Evolutionary conservation across 305 asterid species (phyloP), one percentile per base, ranked within the genome.

Genomic region (Solanum hybrid): DNA sequence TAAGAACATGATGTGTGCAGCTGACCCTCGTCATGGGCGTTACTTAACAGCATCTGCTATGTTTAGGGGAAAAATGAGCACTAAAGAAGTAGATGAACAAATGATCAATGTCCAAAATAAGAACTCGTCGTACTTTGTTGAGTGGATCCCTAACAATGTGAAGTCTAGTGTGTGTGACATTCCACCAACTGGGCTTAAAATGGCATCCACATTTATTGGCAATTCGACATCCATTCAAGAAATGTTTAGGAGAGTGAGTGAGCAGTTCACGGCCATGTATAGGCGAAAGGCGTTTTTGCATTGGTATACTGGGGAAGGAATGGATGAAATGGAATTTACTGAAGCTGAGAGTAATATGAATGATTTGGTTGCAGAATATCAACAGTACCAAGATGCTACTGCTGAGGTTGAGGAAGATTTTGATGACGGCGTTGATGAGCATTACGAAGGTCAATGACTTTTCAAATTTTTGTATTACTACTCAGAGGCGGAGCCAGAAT

Each of bases 271-370:
- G 1, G 91, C 91, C 40, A 89, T 89, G 91, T 89, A 77, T 24
- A 75, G 91, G 29, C 77, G 91, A 10, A 89, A 89, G 87, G 91
- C 91, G 31, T 89, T 89, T 51, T 78, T 89, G 71, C 91, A 89
- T 46, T 85, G 91, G 91, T 89, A 89, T n/a, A 89, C 91, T 11
- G 89, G 91, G 14, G 91, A 89, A 36, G 91, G 89, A 35, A 89
- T 85, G 91, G 91, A 89, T 56, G 91, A 89, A 66, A 89, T 89
- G 91, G 91, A 89, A 31, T 89, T 89, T 87, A 89, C 91, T 10
- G 91, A 89, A 42, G 91, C 91, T 34, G 91, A 89, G 75, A 89
- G 91, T 42, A 89, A 89, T 69, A 89, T 89, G 91, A 89, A 89
- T 79, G 91, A 89, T 51, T 69, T 89, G 42, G 91, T 86, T 38